These are phyloP conservation scores for Salinomyces thailandicus DNA, from an alignment of 2,329 filamentous ascomycete genomes.

Conservation along the genomic window DNA sequence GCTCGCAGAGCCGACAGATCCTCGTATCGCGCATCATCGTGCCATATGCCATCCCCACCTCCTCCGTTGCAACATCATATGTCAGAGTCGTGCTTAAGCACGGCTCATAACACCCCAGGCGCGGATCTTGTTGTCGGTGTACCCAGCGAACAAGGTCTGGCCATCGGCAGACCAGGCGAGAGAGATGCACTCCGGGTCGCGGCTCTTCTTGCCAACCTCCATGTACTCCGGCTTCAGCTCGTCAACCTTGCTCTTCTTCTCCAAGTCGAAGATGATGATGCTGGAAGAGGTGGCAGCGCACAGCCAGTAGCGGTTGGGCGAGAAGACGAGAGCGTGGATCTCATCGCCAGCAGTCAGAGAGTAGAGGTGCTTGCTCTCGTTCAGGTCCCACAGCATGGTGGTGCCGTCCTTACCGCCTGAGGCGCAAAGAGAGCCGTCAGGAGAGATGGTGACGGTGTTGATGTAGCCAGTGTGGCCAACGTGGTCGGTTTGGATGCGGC, in stretches of 20 bases:
- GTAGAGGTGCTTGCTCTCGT: slow-evolving; percentile 99
- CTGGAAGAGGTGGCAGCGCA: slow-evolving; percentile 93
- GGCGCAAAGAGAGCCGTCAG: slow-evolving; percentile 96
- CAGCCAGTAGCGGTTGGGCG: slow-evolving; percentile 99
- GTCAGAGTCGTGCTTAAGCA: slow-evolving; percentile 31
- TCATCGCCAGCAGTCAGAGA: slow-evolving; percentile 98
- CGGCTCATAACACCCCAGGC: slow-evolving; percentile 97
- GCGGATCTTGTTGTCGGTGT: slow-evolving; percentile 99
- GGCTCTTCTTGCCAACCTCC: slow-evolving; percentile 95
- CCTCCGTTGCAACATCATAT: not conserved
- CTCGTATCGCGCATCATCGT: slow-evolving; percentile 31
- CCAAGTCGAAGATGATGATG: slow-evolving; percentile 99
- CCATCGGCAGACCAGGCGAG: slow-evolving; percentile 97
- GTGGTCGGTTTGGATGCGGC: slow-evolving; percentile 99
- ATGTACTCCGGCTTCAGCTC: slow-evolving; percentile 98
- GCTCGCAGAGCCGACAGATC: slow-evolving; percentile 18
- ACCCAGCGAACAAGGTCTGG: slow-evolving; percentile 98
- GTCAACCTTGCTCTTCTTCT: slow-evolving; percentile 99
- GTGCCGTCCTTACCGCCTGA: slow-evolving; percentile 99
- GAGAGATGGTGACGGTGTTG: slow-evolving; percentile 99
- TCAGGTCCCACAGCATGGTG: slow-evolving; percentile 99
- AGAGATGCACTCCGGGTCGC: slow-evolving; percentile 94
- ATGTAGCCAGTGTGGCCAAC: slow-evolving; percentile 99
- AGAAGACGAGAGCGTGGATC: slow-evolving; percentile 99
- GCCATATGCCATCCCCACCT: slow-evolving; percentile 11